Percentiles rank a stretch among this genome's conserved stretches.
Evolutionary conservation across 495 filamentous ascomycete genomes (phyloP).

Genomic region (Neurospora sp.): DNA sequence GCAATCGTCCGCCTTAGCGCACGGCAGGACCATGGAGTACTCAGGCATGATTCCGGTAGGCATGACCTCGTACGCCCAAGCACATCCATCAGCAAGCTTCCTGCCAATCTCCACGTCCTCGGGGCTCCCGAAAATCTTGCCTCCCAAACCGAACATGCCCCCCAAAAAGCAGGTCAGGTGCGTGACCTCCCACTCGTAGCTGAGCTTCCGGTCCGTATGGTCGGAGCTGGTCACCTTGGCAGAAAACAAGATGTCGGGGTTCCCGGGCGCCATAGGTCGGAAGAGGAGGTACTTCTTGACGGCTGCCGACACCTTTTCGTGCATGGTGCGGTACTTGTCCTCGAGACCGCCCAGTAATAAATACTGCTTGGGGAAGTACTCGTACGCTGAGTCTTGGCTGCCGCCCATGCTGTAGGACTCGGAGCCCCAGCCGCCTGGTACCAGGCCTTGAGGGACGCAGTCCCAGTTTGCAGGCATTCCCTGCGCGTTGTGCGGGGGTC

Average conservation of each 20-base stretch:
- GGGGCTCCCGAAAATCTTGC: constrained; percentile 72
- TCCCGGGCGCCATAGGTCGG: constrained; percentile 70
- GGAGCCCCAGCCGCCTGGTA: constrained; percentile 22
- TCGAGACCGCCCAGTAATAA: constrained; percentile 72
- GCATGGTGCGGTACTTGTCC: constrained; percentile 74
- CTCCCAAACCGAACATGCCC: constrained; percentile 86
- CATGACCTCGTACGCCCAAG: constrained; percentile 82
- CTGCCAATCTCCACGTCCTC: constrained; percentile 72
- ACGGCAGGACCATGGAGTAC: constrained; percentile 52
- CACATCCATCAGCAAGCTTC: constrained; percentile 83
- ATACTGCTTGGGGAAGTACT: constrained; percentile 83
- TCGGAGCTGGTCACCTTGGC: constrained; percentile 35
- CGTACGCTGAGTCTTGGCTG: constrained; percentile 83
- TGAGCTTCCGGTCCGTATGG: constrained; percentile 27
- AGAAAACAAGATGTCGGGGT: constrained; percentile 68
- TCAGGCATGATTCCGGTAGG: constrained; percentile 90
- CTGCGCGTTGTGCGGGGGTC: constrained; percentile 3
- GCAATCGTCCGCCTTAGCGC: constrained; percentile 55
- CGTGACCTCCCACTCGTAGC: constrained; percentile 49
- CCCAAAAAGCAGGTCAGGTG: constrained; percentile 88
- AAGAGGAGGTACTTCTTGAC: constrained; percentile 71
- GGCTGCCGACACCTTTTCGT: constrained; percentile 58
- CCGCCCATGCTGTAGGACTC: constrained; percentile 56
- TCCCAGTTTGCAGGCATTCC: constrained; percentile 26
- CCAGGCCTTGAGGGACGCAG: constrained; percentile 46